Conservation (phyloP, 345 rosid species). For the Jatropha curcas region DNA sequence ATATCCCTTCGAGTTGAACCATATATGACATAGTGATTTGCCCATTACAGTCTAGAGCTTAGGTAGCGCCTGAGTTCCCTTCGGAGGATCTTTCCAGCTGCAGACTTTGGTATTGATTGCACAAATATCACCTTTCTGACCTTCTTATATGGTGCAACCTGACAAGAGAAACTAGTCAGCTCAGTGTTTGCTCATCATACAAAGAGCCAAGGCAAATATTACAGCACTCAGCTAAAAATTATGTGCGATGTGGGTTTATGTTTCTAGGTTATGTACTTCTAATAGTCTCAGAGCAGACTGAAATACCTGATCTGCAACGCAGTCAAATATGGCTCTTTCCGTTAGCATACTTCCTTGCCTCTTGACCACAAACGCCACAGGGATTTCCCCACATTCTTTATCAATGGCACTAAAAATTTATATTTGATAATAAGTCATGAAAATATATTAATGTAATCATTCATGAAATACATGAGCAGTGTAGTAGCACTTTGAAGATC, state of each 20-base stretch:
- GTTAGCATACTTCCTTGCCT: conserved; percentile 47
- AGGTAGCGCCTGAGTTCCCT: conserved; percentile 52
- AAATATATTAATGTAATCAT: neutral
- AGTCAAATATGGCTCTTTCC: conserved; percentile 48
- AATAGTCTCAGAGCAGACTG: neutral
- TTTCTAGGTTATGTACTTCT: neutral
- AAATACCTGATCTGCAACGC: conserved; percentile 62
- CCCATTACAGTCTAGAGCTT: conserved; percentile 46
- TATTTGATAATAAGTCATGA: neutral
- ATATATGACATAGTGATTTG: neutral
- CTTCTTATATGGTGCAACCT: conserved; percentile 91
- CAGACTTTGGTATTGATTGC: conserved; percentile 63
- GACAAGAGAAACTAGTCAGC: conserved; percentile 1
- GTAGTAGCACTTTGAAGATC: neutral
- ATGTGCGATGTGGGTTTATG: neutral
- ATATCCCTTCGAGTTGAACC: neutral
- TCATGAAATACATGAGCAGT: too few species aligned
- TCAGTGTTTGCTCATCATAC: neutral
- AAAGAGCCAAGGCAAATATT: neutral
- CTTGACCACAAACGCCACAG: conserved; percentile 78
- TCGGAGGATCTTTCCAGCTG: conserved; percentile 79
- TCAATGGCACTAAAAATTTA: conserved; percentile 40
- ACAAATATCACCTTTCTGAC: conserved; percentile 73
- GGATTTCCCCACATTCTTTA: conserved; percentile 73
- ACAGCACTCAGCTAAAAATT: neutral